phyloP scores from a whole-genome alignment of 2,329 filamentous ascomycete species.

The Xylariomycetidae sp. region DNA sequence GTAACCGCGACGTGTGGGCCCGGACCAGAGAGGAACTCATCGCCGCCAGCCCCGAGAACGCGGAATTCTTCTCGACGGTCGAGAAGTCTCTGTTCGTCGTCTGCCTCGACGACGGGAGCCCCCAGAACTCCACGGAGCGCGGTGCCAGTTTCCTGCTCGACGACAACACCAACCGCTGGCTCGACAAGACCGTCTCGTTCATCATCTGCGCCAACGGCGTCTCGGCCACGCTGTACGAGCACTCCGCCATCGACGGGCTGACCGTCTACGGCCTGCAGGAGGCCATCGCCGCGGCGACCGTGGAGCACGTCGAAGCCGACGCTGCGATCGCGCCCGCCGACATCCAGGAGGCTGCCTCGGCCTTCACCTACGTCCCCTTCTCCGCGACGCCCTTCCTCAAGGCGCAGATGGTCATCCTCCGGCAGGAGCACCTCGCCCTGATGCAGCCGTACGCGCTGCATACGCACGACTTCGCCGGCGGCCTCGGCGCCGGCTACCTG shows the following conservation, averaged over 20 bases:
- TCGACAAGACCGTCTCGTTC: conserved; percentile 8
- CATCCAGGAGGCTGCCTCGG: neutral
- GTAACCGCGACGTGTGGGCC: conserved; percentile 6
- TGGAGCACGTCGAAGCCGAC: neutral
- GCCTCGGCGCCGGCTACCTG: neutral
- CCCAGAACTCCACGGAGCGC: conserved; percentile 4
- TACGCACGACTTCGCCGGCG: neutral
- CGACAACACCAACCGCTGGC: conserved; percentile 9
- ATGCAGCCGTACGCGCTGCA: neutral
- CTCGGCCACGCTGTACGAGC: conserved; percentile 5
- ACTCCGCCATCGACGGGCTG: conserved; percentile 7
- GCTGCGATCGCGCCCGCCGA: neutral
- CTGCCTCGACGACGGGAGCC: conserved; percentile 6
- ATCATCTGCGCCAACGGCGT: conserved; percentile 7
- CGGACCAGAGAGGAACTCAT: conserved; percentile 3
- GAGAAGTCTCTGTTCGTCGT: conserved; percentile 8
- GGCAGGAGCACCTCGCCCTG: neutral
- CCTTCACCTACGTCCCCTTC: neutral
- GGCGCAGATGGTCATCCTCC: neutral
- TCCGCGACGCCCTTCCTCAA: neutral
- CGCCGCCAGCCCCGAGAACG: neutral
- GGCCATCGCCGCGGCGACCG: neutral
- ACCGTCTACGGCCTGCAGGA: neutral
- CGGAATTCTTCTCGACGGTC: conserved; percentile 2
- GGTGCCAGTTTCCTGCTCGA: conserved; percentile 3